Evolutionary conservation across 345 rosid species (phyloP), one percentile per base, ranked within the genome.

Genomic region (Alliaria petiolata): DNA sequence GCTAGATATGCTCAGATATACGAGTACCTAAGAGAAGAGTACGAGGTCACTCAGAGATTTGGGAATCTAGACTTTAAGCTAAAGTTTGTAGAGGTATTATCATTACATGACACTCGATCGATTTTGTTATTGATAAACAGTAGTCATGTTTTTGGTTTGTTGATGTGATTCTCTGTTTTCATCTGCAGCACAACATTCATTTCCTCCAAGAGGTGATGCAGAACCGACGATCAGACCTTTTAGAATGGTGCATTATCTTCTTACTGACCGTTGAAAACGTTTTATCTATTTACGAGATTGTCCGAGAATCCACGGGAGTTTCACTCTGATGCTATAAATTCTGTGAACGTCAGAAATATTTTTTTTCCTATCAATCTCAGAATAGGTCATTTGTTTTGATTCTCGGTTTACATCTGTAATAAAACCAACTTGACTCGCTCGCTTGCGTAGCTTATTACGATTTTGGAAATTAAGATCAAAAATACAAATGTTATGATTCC

Each of bases 171-270:
- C 3, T 28, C 25, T 19, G n/a, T 33, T 34, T 42, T 77, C 17
- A 42, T 49, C 67, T 80, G 86, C 97, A 93, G 98, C 97, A 88
- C 69, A 93, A 93, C 81, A 87, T 93, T 82, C 97, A 79, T 75
- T 93, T 90, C 82, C 97, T 88, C 62, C 93, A 89, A 82, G 93
- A 90, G 81, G 98, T 86, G 46, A 81, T 90, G 74, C 96, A 88
- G 75, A 93, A 87, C 80, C 80, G 91, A 72, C 76, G 85, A 65
- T 88, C 98, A 0, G 92, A 88, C 79, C 88, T 90, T 60, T 79
- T 86, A 71, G 96, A 93, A 69, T 92, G 96, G 97, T 86, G 90
- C 85, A 86, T 93, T 71, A 89, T 90, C 71, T 85, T 90, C 85
- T 83, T 93, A 64, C 71, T 89, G 68, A 80, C 86, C 10, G 13